phyloP scores from a whole-genome alignment of 148 eudicot genomes.

The Arbutus unedo region DNA sequence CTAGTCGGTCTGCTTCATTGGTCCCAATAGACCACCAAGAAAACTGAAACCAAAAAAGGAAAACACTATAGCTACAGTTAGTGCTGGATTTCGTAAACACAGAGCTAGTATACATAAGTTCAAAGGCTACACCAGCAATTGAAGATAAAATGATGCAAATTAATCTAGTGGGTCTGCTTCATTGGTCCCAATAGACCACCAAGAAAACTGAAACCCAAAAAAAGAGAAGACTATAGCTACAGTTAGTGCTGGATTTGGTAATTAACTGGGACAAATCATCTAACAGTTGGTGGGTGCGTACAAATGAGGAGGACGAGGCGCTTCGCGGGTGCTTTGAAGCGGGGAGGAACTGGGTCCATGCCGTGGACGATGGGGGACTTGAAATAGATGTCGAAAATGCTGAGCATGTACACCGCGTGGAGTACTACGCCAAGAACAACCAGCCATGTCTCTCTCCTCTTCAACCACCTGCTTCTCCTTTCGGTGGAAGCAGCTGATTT shows the following conservation, averaged over 20 bases:
- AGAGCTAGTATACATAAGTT: not conserved
- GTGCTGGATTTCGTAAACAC: not conserved
- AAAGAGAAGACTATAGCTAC: not conserved
- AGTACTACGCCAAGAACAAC: constrained; percentile 74
- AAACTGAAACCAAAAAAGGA: not conserved
- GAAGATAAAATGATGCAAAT: not conserved
- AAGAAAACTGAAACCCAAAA: not conserved
- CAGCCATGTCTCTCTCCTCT: constrained; percentile 72
- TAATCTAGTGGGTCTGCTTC: constrained; percentile 11
- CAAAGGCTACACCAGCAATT: not conserved
- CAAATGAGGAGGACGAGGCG: constrained; percentile 87
- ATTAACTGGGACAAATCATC: constrained; percentile 24
- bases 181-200: not conserved
- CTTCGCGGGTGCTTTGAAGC: constrained; percentile 74
- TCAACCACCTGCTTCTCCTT: constrained; percentile 42
- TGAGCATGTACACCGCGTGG: constrained; percentile 90
- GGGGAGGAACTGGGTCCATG: constrained; percentile 92
- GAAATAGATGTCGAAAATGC: constrained; percentile 96
- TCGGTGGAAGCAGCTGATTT: constrained; percentile 20
- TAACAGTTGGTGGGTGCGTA: constrained; percentile 29
- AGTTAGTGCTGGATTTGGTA: too few species aligned
- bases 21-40: not conserved
- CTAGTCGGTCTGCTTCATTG: constrained; percentile 12
- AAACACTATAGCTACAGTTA: not conserved
- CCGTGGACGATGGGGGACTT: constrained; percentile 95